Base-by-base conservation (phyloP, 345 rosid genomes). In the Dovyalis caffra region DNA sequence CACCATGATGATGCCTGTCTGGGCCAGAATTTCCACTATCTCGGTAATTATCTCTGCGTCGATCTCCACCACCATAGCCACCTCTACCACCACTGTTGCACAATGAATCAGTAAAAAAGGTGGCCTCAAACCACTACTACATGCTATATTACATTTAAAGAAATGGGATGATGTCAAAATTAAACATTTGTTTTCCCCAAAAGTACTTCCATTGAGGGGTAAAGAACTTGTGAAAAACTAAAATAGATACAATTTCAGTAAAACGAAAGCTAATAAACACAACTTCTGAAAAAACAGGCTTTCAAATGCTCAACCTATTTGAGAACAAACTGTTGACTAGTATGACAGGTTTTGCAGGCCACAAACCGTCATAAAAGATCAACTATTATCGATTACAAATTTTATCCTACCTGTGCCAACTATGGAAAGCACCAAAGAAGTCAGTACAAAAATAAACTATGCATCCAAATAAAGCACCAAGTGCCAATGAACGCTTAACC, bases 11-110 rank as follows among this genome's bases (percentile, higher is more conserved):
- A 79, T 88, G 89, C 81, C 98, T 90, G 76, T 96, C 95, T 58
- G 98, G 97, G 58, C 99, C 95, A 69, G 97, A 88, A 72, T 90
- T 92, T 66, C 91, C 90, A 20, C 79, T 87, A 72, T 90, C 94
- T 68, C 91, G 80, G 74, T 87, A 79, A 70, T 82, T 88, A 72
- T 92, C 93, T 74, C 93, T 90, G 79, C 93, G 91, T 74, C 99
- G 88, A 74, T 89, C 98, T 77, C 97, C 96, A 72, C 97, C 93
- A 37, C 94, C 92, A 63, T 88, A 89, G 78, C 97, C 96, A 74
- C 92, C 92, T 79, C 88, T 85, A 68, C 97, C 86, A 33, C 97
- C 94, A 40, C 97, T 88, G 90, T 77, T 73, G 63, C 70, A 81
- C 67, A 66, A 77, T 74, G 57, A 83, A 68, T 45, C 34, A 71